Conservation (phyloP, 2,329 filamentous ascomycete genomes). For the Diaporthe vexans region DNA sequence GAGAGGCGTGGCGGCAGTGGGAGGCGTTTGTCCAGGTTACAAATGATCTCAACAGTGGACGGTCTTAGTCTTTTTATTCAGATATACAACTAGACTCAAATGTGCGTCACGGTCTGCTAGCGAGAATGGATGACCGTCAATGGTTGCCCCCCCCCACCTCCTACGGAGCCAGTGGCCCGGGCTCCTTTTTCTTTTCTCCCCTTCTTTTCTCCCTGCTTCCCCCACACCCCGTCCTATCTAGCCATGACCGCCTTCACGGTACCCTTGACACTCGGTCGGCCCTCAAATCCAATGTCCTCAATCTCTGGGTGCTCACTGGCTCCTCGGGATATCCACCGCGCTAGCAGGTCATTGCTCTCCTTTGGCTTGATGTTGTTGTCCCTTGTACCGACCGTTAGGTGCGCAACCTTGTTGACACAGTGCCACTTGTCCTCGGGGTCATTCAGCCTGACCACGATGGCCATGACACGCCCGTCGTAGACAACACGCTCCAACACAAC, state of each 20-base stretch:
- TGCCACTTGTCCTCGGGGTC: constrained; percentile 71
- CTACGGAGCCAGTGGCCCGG: background rate
- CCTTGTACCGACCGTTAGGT: constrained; percentile 91
- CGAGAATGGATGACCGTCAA: background rate
- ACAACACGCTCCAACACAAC: constrained; percentile 80
- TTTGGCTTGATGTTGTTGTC: constrained; percentile 84
- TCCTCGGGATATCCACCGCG: constrained; percentile 77
- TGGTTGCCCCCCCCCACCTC: background rate
- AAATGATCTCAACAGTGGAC: constrained; percentile 58
- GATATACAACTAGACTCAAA: background rate
- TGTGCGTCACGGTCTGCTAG: background rate
- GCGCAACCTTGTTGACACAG: constrained; percentile 83
- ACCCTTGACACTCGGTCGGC: constrained; percentile 63
- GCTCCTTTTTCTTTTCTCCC: too few species aligned
- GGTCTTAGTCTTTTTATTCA: background rate
- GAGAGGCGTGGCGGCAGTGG: constrained; percentile 88
- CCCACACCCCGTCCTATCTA: constrained; percentile 52
- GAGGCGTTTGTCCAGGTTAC: constrained; percentile 86
- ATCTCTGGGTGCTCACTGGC: constrained; percentile 60
- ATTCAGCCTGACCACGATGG: constrained; percentile 83
- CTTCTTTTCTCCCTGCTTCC: too few species aligned
- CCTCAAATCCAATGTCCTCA: constrained; percentile 63
- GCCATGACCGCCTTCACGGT: constrained; percentile 63
- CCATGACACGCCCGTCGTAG: constrained; percentile 91
- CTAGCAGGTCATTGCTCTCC: constrained; percentile 90